Percentiles rank a stretch among this genome's conserved stretches.
phyloP scores from a whole-genome alignment of 2,329 filamentous ascomycete species.

The Calonectria fujianensis region DNA sequence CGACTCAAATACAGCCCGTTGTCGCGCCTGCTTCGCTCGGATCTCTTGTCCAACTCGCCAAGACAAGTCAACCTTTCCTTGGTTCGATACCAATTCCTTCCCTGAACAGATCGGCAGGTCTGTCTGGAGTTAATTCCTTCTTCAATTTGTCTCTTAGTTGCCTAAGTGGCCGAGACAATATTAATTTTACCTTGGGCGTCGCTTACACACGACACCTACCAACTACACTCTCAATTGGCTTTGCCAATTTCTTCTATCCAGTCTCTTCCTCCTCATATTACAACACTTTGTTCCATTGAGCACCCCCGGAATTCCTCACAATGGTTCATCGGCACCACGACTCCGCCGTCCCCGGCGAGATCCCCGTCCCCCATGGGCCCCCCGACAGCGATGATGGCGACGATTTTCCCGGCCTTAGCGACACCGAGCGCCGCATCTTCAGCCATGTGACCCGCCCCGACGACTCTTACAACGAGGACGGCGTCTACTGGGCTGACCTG shows the following conservation, averaged over 20 bases:
- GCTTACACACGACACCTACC: slow-evolving; percentile 23
- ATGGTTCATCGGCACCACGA: slow-evolving; percentile 60
- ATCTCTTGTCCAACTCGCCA: slow-evolving; percentile 28
- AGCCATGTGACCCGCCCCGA: slow-evolving; percentile 88
- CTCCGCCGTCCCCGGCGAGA: slow-evolving; percentile 67
- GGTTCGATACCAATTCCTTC: slow-evolving; percentile 29
- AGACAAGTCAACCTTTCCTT: slow-evolving; percentile 27
- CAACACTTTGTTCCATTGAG: background rate
- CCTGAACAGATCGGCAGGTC: slow-evolving; percentile 24
- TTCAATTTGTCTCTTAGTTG: background rate
- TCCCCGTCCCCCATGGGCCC: slow-evolving; percentile 73
- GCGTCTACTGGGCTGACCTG: slow-evolving; percentile 95
- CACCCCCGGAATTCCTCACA: slow-evolving; percentile 9
- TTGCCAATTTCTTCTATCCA: slow-evolving; percentile 2
- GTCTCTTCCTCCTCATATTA: background rate
- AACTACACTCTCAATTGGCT: slow-evolving; percentile 6
- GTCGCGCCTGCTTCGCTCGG: slow-evolving; percentile 41
- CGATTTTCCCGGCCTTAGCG: slow-evolving; percentile 66
- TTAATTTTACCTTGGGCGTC: slow-evolving; percentile 4
- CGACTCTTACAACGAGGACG: slow-evolving; percentile 88
- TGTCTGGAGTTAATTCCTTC: slow-evolving; percentile 17
- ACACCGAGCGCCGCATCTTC: slow-evolving; percentile 79
- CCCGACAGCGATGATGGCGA: slow-evolving; percentile 69
- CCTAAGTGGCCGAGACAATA: slow-evolving; percentile 19
- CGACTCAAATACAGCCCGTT: slow-evolving; percentile 54